These are phyloP conservation scores for Cladosporium sp. DNA, from an alignment of 2,329 filamentous ascomycete species.

Conservation along the genomic window DNA sequence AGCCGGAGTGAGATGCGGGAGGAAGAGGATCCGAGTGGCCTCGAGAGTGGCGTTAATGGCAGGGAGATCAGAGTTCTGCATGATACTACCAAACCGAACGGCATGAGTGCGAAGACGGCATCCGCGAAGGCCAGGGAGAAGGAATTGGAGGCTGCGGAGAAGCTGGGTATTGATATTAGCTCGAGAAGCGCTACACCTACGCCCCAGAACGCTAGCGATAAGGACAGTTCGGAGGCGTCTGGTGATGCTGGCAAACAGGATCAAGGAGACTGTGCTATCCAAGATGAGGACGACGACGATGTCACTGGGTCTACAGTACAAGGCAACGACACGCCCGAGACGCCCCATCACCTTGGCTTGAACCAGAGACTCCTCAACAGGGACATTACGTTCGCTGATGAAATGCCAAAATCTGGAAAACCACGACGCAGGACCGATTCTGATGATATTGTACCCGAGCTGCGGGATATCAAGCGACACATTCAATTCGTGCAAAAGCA, in stretches of 20 bases:
- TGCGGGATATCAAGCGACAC: slow-evolving; percentile 60
- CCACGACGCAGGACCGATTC: slow-evolving; percentile 35
- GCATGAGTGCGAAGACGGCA: slow-evolving; percentile 44
- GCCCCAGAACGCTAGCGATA: slow-evolving; percentile 8
- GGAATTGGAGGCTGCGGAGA: slow-evolving; percentile 37
- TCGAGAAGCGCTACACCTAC: background rate
- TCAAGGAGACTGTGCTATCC: background rate
- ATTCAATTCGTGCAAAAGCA: slow-evolving; percentile 87
- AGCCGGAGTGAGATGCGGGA: slow-evolving; percentile 23
- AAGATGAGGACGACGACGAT: slow-evolving; percentile 12
- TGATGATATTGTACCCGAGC: slow-evolving; percentile 46
- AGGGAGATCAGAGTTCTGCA: slow-evolving; percentile 65
- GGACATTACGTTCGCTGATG: slow-evolving; percentile 66
- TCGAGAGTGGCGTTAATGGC: slow-evolving; percentile 53
- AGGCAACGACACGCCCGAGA: background rate
- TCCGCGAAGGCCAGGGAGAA: slow-evolving; percentile 47
- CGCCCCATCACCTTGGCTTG: slow-evolving; percentile 24
- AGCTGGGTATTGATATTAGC: slow-evolving; percentile 38
- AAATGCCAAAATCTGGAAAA: slow-evolving; percentile 41
- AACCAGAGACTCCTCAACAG: slow-evolving; percentile 26
- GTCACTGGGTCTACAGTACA: background rate
- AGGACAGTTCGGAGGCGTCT: background rate
- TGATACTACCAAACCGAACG: slow-evolving; percentile 47
- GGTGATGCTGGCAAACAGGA: background rate
- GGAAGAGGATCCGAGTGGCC: slow-evolving; percentile 45